Percentiles rank a stretch among this genome's conserved stretches.
phyloP scores from a whole-genome alignment of 192 early-diverging fungal genomes.

The Coemansia umbellata region DNA sequence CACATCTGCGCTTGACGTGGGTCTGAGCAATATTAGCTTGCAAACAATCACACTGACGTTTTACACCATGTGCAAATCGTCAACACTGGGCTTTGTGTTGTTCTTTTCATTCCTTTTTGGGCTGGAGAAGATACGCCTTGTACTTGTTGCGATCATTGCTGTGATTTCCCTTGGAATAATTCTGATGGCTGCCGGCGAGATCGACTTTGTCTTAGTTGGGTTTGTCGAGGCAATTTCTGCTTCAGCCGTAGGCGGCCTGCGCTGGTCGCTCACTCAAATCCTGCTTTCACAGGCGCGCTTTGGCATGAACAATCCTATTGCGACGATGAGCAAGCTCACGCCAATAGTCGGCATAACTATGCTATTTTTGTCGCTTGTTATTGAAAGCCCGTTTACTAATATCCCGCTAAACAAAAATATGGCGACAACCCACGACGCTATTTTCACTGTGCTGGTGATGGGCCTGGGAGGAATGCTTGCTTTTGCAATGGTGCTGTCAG shows the following conservation, averaged over 20 bases:
- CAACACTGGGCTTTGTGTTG: conserved; percentile 71
- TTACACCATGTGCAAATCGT: conserved; percentile 88
- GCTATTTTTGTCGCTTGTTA: conserved; percentile 57
- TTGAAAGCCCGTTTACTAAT: conserved; percentile 57
- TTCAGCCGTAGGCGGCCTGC: conserved; percentile 77
- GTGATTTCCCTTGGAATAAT: conserved; percentile 79
- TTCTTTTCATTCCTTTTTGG: conserved; percentile 89
- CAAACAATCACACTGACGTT: conserved; percentile 88
- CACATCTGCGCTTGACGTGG: conserved; percentile 87
- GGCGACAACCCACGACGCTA: conserved; percentile 7
- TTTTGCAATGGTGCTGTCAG: conserved; percentile 82
- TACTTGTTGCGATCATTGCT: conserved; percentile 66
- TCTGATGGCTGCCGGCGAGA: conserved; percentile 84
- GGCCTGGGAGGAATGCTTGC: conserved; percentile 79
- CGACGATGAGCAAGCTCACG: conserved; percentile 76
- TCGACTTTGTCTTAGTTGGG: conserved; percentile 72
- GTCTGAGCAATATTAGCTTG: conserved; percentile 81
- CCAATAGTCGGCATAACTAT: conserved; percentile 73
- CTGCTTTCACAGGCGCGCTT: conserved; percentile 68
- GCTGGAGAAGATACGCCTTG: conserved; percentile 72
- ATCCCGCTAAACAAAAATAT: conserved; percentile 32
- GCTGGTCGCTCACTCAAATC: conserved; percentile 88
- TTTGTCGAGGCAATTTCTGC: conserved; percentile 76
- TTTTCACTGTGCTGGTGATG: conserved; percentile 47
- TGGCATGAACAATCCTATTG: conserved; percentile 85